phyloP scores from a whole-genome alignment of 208 protist genomes.

The Leishmania turanica region DNA sequence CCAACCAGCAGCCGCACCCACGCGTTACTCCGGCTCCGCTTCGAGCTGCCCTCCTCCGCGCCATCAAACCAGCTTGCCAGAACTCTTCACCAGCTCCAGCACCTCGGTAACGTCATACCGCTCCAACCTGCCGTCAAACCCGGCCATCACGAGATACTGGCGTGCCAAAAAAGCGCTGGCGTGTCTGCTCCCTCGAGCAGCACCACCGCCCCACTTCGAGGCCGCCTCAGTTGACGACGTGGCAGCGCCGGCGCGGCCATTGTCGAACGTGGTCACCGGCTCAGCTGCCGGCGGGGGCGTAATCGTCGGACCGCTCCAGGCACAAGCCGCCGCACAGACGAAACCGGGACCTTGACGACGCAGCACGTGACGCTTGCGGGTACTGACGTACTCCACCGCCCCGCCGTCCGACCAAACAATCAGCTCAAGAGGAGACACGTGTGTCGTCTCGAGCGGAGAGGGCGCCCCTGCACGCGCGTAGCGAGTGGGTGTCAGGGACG shows the following conservation, averaged over 20 bases:
- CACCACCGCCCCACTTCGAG: background rate
- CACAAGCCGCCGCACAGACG: constrained; percentile 21
- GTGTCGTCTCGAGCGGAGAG: background rate
- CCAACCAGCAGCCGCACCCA: background rate
- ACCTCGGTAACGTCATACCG: constrained; percentile 36
- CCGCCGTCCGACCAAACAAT: constrained; percentile 42
- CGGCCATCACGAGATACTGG: constrained; percentile 38
- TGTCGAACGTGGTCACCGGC: background rate
- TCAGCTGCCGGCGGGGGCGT: background rate
- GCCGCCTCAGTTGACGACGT: background rate
- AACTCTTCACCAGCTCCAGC: constrained; percentile 20
- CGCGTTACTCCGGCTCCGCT: background rate
- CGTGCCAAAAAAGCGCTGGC: constrained; percentile 2
- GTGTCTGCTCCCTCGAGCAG: background rate
- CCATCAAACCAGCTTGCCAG: constrained; percentile 4
- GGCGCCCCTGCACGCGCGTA: background rate
- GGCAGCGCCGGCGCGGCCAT: background rate
- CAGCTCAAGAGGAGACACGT: constrained; percentile 28
- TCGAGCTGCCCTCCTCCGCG: background rate
- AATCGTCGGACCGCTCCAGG: constrained; percentile 14
- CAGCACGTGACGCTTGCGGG: constrained; percentile 1
- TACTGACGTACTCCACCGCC: constrained; percentile 30
- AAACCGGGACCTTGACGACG: constrained; percentile 36
- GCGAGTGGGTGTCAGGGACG: background rate
- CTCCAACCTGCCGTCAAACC: constrained; percentile 46